phyloP scores from a whole-genome alignment of 2,329 filamentous ascomycete species.

The Aureobasidium musti region DNA sequence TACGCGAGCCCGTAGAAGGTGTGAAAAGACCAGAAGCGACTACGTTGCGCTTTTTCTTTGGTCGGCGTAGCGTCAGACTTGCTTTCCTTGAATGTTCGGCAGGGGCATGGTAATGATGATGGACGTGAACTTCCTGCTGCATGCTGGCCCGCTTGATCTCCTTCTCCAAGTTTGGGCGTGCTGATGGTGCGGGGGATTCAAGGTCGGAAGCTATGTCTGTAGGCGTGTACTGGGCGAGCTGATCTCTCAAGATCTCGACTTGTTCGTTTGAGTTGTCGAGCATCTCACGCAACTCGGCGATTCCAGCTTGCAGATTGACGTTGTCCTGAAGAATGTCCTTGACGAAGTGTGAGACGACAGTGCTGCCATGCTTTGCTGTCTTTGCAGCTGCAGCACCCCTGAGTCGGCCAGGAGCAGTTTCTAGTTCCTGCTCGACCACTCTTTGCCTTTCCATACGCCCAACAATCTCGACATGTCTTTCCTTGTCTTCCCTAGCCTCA shows the following conservation, averaged over 20 bases:
- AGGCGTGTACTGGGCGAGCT: conserved; percentile 77
- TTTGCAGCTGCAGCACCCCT: conserved; percentile 77
- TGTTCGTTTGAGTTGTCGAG: conserved; percentile 90
- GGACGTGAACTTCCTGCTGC: conserved; percentile 83
- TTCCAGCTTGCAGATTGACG: conserved; percentile 86
- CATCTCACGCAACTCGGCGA: conserved; percentile 88
- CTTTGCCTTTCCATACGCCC: conserved; percentile 81
- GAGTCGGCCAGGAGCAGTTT: conserved; percentile 74
- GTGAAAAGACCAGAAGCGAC: conserved; percentile 58
- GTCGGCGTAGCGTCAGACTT: conserved; percentile 53
- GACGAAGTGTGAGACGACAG: conserved; percentile 92
- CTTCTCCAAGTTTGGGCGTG: conserved; percentile 61
- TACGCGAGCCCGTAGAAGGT: conserved; percentile 45
- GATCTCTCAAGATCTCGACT: conserved; percentile 81
- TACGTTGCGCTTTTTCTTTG: conserved; percentile 71
- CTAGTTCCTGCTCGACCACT: conserved; percentile 77
- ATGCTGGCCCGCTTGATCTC: conserved; percentile 66
- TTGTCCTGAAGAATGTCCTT: conserved; percentile 95
- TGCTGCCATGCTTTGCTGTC: conserved; percentile 62
- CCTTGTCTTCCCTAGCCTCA: conserved; percentile 76
- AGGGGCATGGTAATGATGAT: conserved; percentile 86
- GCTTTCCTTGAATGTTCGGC: conserved; percentile 39
- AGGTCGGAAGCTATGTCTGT: conserved; percentile 46
- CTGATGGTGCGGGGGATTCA: conserved; percentile 32
- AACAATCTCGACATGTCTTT: conserved; percentile 79